Evolutionary conservation across 768 basidiomycete species (phyloP), one percentile per base, ranked within the genome.

Genomic region (Neoboletus magnificus): DNA sequence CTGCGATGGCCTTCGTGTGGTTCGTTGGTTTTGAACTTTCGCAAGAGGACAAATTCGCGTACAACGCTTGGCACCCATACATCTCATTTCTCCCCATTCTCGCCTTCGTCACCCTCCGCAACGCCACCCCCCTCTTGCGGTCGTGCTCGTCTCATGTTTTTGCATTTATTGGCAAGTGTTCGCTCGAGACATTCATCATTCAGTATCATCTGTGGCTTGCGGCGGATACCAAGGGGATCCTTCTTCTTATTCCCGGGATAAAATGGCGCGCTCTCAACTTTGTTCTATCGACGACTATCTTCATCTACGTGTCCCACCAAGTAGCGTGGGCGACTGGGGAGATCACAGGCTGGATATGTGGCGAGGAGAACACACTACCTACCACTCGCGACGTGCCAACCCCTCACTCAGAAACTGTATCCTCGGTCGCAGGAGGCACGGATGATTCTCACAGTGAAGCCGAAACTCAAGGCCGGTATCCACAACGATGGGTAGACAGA

Each of bases 161-260:
- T 73, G 83, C 83, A 25, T 92, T 90, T 73, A 78, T 95, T 49
- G 93, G 93, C 39, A 84, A 77, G 66, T 93, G 91, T 71, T 94
- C 92, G 5, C 79, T 96, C 51, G 93, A 97, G 72, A 88, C 92
- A 0, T 97, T 94, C 70, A 88, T 95, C 65, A 82, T 95, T 55
- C 93, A 96, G 66, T 95, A 86, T 69, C 92, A 91, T 63, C 73
- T 91, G 42, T 93, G 90, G 90, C 77, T 93, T 33, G 92, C 89
- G 0, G 89, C 79, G 4, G 91, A 93, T 63, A 91, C 87, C 32
- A 89, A 89, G 68, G 88, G 89, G 18, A 77, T 95, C 55, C 78
- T 96, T 23, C 71, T 93, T 46, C 80, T 94, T 48, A 74, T 95
- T 42, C 91, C 91, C 0, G 87, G 89, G 15, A 83, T 82, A 1